These are phyloP conservation scores for Dichomitus squalens DNA, from an alignment of 1,284 basidiomycete species.

Conservation along the genomic window DNA sequence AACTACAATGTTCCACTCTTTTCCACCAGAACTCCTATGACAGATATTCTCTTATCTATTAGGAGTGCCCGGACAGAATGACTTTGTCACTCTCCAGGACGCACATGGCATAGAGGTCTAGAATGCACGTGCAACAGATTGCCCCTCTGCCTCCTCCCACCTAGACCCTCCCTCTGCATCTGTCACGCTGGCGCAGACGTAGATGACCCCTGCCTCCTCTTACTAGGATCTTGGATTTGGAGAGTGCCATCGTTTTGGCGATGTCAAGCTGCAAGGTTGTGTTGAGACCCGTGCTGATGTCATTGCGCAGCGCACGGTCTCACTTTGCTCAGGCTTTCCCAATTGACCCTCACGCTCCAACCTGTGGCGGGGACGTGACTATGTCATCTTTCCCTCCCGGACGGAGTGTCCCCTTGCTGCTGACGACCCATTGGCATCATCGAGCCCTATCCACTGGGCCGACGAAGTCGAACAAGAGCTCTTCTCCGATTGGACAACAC, in stretches of 20 bases:
- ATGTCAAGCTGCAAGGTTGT: not conserved
- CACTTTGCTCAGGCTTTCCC: not conserved
- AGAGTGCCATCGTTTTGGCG: not conserved
- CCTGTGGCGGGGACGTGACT: not conserved
- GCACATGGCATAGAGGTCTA: too few species aligned
- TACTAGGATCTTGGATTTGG: not conserved
- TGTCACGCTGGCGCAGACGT: not conserved
- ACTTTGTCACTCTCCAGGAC: too few species aligned
- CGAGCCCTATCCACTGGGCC: not conserved
- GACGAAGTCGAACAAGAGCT: not conserved
- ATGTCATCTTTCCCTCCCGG: not conserved
- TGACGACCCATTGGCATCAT: not conserved
- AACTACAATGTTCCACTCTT: not conserved
- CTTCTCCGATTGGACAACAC: not conserved
- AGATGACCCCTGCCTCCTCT: not conserved
- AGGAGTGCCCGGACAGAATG: too few species aligned
- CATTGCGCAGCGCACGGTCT: not conserved
- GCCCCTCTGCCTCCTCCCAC: not conserved
- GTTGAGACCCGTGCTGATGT: not conserved
- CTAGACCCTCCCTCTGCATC: not conserved
- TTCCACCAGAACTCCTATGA: constrained; percentile 6
- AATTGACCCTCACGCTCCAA: not conserved
- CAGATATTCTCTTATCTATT: constrained; percentile 5
- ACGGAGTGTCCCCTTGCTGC: not conserved
- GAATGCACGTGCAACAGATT: too few species aligned